phyloP scores from a whole-genome alignment of 192 early-diverging fungal species.

The Martensiomyces pterosporus region DNA sequence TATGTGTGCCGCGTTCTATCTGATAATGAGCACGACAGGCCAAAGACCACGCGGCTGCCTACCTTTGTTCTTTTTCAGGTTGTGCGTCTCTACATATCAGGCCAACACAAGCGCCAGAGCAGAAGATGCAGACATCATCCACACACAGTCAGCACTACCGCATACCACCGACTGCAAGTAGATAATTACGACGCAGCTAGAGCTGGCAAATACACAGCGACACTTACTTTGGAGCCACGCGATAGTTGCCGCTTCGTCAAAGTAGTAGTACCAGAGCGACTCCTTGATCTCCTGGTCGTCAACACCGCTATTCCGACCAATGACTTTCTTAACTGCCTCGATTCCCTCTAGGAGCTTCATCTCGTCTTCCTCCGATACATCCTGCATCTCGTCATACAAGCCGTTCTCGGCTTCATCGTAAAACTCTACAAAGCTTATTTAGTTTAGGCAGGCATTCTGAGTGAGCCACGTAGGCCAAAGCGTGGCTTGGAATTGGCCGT shows the following conservation, averaged over 20 bases:
- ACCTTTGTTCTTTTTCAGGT: slow-evolving; percentile 38
- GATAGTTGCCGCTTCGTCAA: slow-evolving; percentile 63
- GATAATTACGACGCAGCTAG: too few relatives aligned
- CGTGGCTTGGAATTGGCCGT: not conserved
- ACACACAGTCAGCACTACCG: too few relatives aligned
- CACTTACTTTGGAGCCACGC: slow-evolving; percentile 66
- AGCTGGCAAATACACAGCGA: too few relatives aligned
- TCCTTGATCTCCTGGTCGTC: slow-evolving; percentile 63
- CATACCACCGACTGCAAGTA: too few relatives aligned
- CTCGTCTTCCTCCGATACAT: slow-evolving; percentile 45
- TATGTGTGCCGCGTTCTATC: too few relatives aligned
- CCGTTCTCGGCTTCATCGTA: slow-evolving; percentile 35
- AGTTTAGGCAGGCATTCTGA: too few relatives aligned
- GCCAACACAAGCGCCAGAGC: not conserved
- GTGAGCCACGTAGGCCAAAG: too few relatives aligned
- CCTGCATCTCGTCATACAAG: slow-evolving; percentile 38
- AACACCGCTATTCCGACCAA: slow-evolving; percentile 56
- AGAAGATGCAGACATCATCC: too few relatives aligned
- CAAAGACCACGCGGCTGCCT: too few relatives aligned
- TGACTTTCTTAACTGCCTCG: slow-evolving; percentile 54
- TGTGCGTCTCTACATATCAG: slow-evolving; percentile 26
- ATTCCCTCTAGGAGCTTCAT: slow-evolving; percentile 54
- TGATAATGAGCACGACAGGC: too few relatives aligned
- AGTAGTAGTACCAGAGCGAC: slow-evolving; percentile 70
- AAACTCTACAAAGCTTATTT: slow-evolving; percentile 43